Evolutionary conservation across 306 rosid species (phyloP).

Genomic region (Trifolium pratense): DNA sequence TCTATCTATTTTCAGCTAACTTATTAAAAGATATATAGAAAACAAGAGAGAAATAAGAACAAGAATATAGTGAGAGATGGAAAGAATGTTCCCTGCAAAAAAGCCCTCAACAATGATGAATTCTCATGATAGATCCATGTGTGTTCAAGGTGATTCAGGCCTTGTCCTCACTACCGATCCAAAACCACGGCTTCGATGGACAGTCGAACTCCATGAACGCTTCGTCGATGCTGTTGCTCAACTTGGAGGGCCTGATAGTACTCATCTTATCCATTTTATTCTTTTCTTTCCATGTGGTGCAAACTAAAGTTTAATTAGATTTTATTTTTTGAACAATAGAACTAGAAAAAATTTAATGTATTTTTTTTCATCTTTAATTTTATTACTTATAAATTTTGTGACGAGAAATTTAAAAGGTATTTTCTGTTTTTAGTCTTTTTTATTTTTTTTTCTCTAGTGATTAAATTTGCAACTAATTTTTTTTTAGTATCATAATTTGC

Average conservation of each 20-base stretch:
- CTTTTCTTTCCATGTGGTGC: constrained; percentile 1
- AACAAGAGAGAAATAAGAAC: constrained; percentile 49
- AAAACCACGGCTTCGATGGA: constrained; percentile 98
- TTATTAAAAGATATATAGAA: neutral
- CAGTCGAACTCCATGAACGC: constrained; percentile 96
- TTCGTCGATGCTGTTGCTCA: constrained; percentile 96
- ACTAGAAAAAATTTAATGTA: neutral
- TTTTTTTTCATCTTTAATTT: neutral
- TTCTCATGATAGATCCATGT: constrained; percentile 94
- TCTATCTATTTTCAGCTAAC: constrained; percentile 40
- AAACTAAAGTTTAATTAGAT: neutral
- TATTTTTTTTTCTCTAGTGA: neutral
- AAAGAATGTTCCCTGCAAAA: constrained; percentile 93
- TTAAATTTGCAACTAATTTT: neutral
- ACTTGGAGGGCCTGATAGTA: constrained; percentile 99
- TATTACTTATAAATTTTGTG: neutral
- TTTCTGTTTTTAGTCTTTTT: too few species aligned
- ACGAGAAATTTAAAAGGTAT: neutral
- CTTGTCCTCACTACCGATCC: constrained; percentile 99
- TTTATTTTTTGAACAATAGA: neutral
- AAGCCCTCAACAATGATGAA: constrained; percentile 86
- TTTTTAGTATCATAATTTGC: neutral
- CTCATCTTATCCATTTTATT: constrained; percentile 12
- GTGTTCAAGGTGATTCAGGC: constrained; percentile 95
- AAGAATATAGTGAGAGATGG: constrained; percentile 45